Base-by-base conservation (phyloP, 305 asterid genomes). In the Fraxinus ornus region DNA sequence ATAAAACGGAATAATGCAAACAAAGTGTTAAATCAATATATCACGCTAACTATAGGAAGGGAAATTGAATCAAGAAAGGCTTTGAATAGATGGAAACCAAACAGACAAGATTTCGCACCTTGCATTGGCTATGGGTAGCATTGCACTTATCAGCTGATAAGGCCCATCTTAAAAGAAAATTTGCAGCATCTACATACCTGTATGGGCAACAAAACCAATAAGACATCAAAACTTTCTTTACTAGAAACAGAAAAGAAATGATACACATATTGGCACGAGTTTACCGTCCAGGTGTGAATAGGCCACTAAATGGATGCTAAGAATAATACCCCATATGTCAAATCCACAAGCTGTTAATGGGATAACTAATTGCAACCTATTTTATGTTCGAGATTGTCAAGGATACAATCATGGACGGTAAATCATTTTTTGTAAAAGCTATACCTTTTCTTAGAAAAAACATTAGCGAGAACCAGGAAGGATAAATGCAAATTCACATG, bases 121-220 rank as follows among this genome's bases (percentile, higher is more conserved):
- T 94, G 94, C 97, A 84, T 87, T 94, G 99, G 94, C 98, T 95
- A 81, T 95, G 98, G 15, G 94, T 88, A 81, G 97, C 97, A 83
- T 85, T 93, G 91, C 94, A 85, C 86, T 91, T 93, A 84, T 93
- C 98, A 83, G 99, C 99, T 78, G 97, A 94, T 84, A 91, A 84
- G 80, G 97, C 98, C 90, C 75, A 94, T 83, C 89, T 91, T 82
- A 92, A 84, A 73, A 90, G 90, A 82, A 89, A 83, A 78, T 90
- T 80, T 83, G 98, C 98, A 91, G 98, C 98, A 88, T 95, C 99
- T 32, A 87, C 79, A 84, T 90, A 93, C 92, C 99, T 95, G 73
- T 64, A 90, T 60, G 52, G 78, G 76, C 44, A 88, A 82, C 77
- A 52, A 83, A 78, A 84, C 77, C 84, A 80, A 60, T 83, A 74